Evolutionary conservation across 495 filamentous ascomycete genomes (phyloP), one percentile per base, ranked within the genome.

Genomic region (Neurospora discreta): DNA sequence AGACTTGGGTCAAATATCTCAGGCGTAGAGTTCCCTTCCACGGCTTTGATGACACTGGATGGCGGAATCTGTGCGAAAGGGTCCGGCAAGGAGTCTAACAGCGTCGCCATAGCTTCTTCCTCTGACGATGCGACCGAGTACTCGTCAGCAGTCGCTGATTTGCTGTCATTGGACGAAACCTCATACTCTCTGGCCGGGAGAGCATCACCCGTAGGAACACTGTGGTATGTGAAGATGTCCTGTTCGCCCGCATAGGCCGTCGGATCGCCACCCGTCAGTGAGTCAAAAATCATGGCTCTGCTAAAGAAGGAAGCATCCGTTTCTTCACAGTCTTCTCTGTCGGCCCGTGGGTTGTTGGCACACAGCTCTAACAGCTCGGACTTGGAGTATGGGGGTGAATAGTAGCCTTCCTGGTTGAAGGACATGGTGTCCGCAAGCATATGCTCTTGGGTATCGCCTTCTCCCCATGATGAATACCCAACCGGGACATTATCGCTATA

Each of bases 1-100:
- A 74, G 70, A 20, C 23, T 71, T 8, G 69, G 68, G 26, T 74
- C 74, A 69, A 72, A 74, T 5, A 69, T 70, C 3, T 73, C 72
- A 23, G 20, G 38, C 11, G 68, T 40, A 33, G 70, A 69, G 33
- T 3, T 13, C n/a, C 23, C 18, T 5, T 70, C 73, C 13, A 75
- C 52, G 7, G 23, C 69, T 18, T 26, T 68, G 3, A 76, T 70
- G n/a, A 75, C 71, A 60, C 69, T 76, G 6, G 69, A 68, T 18
- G 73, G 71, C 16, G 73, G 73, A 16, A 68, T 43, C 16, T 70
- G 69, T 1, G 20, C 38, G 23, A 26, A 4, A 2, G 3, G 23
- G 5, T 10, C 18, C 3, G 41, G 26, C 15, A 73, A 11, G 5
- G 52, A 20, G 16, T 73, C 74, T 5, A n/a, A 7, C 68, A 77